phyloP scores from a whole-genome alignment of 108 stramenopile species.

The Mayamaea pseudoterrestris region DNA sequence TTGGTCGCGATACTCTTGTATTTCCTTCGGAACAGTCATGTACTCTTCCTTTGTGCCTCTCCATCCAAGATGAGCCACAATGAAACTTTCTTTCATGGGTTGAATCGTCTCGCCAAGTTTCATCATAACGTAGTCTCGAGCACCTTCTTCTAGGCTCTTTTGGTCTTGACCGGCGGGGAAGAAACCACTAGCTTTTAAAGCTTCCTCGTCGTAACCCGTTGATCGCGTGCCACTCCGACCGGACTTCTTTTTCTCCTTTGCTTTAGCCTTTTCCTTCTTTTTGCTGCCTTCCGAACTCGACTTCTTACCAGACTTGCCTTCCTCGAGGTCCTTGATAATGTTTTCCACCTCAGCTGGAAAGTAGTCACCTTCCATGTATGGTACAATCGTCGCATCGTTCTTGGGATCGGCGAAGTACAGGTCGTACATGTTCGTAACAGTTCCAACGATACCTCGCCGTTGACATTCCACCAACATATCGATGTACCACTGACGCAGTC shows the following conservation, averaged over 20 bases:
- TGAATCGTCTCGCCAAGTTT: slow-evolving; percentile 88
- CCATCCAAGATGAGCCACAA: slow-evolving; percentile 88
- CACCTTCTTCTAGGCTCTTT: slow-evolving; percentile 74
- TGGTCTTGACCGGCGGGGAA: slow-evolving; percentile 48
- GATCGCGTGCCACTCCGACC: slow-evolving; percentile 75
- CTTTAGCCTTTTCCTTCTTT: slow-evolving; percentile 46
- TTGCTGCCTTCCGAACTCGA: slow-evolving; percentile 31
- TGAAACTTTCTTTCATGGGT: slow-evolving; percentile 97
- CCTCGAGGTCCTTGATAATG: slow-evolving; percentile 90
- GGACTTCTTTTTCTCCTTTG: slow-evolving; percentile 59
- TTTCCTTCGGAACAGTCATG: slow-evolving; percentile 65
- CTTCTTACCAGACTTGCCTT: slow-evolving; percentile 65
- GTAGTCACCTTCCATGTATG: slow-evolving; percentile 99
- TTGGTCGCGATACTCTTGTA: slow-evolving; percentile 58
- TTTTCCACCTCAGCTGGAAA: slow-evolving; percentile 97
- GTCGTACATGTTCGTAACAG: slow-evolving; percentile 90
- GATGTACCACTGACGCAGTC: slow-evolving; percentile 92
- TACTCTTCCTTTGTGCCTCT: slow-evolving; percentile 64
- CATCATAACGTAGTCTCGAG: slow-evolving; percentile 86
- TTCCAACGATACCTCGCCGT: slow-evolving; percentile 76
- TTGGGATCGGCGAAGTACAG: slow-evolving; percentile 78
- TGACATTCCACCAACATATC: slow-evolving; percentile 91
- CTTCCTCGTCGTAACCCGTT: slow-evolving; percentile 75
- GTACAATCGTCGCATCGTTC: slow-evolving; percentile 78
- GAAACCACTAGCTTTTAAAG: slow-evolving; percentile 70